Conservation (phyloP, 257 asterid genomes). For the Paraleonurus japonicus region DNA sequence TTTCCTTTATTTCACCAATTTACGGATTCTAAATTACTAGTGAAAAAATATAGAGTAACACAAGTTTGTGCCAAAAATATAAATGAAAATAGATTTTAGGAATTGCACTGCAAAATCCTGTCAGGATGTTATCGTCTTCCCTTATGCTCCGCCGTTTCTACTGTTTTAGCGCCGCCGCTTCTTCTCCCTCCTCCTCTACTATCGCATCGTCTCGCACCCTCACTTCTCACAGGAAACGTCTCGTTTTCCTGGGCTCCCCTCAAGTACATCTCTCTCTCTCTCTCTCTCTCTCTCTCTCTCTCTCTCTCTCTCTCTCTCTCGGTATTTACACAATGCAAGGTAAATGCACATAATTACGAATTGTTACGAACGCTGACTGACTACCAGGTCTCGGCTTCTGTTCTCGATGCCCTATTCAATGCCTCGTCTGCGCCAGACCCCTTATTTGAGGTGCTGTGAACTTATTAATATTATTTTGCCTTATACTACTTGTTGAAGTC, state of each 20-base stretch:
- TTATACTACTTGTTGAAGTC: neutral
- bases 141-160: slow-evolving; percentile 72
- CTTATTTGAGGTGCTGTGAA: slow-evolving; percentile 34
- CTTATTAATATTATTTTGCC: neutral
- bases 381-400: slow-evolving; percentile 71
- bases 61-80: too few species aligned
- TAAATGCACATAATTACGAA: neutral
- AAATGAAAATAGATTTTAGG: too few species aligned
- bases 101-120: neutral
- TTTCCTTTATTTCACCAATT: too few species aligned
- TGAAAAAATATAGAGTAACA: too few species aligned
- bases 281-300: slow-evolving; percentile 5
- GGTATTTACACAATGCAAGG: neutral
- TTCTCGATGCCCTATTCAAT: slow-evolving; percentile 68
- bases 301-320: slow-evolving; percentile 13
- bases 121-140: slow-evolving; percentile 54
- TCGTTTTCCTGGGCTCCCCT: slow-evolving; percentile 82
- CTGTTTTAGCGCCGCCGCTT: slow-evolving; percentile 48
- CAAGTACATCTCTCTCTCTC: slow-evolving; percentile 41
- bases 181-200: slow-evolving; percentile 35
- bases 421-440: slow-evolving; percentile 78
- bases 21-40: too few species aligned
- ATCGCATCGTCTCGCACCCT: slow-evolving; percentile 18
- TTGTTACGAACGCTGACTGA: neutral
- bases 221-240: slow-evolving; percentile 55